Conservation (phyloP, 495 filamentous ascomycete species). For the Xylaria cubensis region DNA sequence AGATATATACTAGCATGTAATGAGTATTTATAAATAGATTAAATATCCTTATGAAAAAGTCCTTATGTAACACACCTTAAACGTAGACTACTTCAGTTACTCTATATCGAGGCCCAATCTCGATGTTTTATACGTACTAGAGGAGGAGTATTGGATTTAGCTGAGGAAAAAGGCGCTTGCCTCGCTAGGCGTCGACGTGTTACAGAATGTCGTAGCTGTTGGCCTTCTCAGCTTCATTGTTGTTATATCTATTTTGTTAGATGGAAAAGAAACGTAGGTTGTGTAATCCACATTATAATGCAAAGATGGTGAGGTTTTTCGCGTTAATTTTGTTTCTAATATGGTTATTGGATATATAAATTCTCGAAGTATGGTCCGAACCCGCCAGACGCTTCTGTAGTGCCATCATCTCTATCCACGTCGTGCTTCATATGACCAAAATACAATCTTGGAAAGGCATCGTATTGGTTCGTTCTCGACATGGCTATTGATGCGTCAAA, state of each 20-base stretch:
- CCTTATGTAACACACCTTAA: neutral
- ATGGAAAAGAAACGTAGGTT: neutral
- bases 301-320: neutral
- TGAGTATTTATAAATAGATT: neutral
- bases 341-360: neutral
- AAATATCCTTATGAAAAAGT: neutral
- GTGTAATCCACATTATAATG: neutral
- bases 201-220: neutral
- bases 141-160: neutral
- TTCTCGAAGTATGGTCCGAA: neutral
- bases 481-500: slow-evolving; percentile 20
- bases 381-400: neutral
- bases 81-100: neutral
- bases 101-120: neutral
- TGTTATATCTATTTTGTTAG: neutral
- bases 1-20: neutral
- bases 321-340: neutral
- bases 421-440: slow-evolving; percentile 32
- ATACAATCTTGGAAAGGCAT: slow-evolving; percentile 31
- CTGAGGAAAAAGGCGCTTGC: neutral
- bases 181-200: neutral
- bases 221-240: neutral
- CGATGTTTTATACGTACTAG: neutral
- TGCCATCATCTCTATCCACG: neutral
- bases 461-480: slow-evolving; percentile 33